These are phyloP conservation scores for Echinosophora koreensis DNA, from an alignment of 306 rosid species.

Conservation along the genomic window DNA sequence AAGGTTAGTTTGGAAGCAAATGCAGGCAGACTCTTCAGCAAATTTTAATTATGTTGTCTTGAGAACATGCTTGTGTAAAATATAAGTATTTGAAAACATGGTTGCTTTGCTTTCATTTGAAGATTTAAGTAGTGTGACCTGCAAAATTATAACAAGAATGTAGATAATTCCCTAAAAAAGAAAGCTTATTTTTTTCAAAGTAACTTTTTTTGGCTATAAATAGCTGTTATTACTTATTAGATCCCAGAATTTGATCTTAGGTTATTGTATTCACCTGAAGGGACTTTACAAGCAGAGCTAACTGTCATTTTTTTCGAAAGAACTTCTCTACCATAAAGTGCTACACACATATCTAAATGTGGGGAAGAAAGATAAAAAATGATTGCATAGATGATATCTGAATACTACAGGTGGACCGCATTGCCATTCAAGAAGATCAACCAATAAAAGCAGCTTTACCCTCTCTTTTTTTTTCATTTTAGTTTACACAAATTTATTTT, in stretches of 20 bases:
- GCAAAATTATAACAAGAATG: not conserved
- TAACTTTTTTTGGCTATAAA: not conserved
- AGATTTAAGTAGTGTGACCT: not conserved
- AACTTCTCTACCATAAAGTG: not conserved
- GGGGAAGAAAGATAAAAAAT: not conserved
- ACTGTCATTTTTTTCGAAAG: not conserved
- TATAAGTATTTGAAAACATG: not conserved
- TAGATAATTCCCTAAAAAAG: not conserved
- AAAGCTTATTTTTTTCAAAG: not conserved
- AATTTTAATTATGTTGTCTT: not conserved
- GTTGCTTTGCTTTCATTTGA: not conserved
- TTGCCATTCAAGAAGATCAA: slow-evolving; percentile 32
- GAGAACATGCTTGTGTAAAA: not conserved
- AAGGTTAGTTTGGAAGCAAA: slow-evolving; percentile 19
- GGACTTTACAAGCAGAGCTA: too few species aligned
- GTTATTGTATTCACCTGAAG: too few species aligned
- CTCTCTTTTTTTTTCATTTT: not conserved
- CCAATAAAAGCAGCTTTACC: slow-evolving; percentile 18
- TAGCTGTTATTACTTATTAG: too few species aligned
- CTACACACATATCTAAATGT: not conserved
- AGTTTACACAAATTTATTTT: not conserved
- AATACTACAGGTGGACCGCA: slow-evolving; percentile 25
- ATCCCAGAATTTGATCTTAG: too few species aligned
- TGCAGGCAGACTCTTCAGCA: not conserved
- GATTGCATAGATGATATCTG: not conserved